These are phyloP conservation scores for Candida multigemmis DNA, from an alignment of 805 yeast genomes.

Conservation along the genomic window DNA sequence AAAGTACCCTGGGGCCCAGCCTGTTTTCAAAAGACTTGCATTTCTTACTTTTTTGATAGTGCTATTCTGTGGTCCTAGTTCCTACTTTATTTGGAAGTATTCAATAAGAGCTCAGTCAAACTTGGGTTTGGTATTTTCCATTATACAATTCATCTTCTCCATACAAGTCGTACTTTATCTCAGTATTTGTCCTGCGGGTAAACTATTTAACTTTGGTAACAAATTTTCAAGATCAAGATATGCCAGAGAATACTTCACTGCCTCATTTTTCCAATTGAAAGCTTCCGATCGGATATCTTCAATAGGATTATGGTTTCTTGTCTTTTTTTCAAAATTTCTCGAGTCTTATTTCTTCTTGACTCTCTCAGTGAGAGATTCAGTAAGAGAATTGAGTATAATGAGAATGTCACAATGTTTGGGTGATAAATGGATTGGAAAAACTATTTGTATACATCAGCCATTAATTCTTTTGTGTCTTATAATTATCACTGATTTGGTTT, in stretches of 20 bases:
- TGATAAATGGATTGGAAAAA: slow-evolving; percentile 44
- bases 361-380: slow-evolving; percentile 62
- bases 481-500: slow-evolving; percentile 50
- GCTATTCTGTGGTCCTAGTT: slow-evolving; percentile 42
- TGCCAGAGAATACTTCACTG: slow-evolving; percentile 52
- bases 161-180: slow-evolving; percentile 45
- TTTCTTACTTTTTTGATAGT: slow-evolving; percentile 33
- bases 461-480: slow-evolving; percentile 44
- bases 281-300: slow-evolving; percentile 56
- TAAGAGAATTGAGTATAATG: slow-evolving; percentile 57
- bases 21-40: slow-evolving; percentile 39
- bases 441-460: slow-evolving; percentile 51
- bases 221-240: slow-evolving; percentile 34
- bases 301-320: slow-evolving; percentile 58
- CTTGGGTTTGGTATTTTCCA: slow-evolving; percentile 36
- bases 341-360: slow-evolving; percentile 78
- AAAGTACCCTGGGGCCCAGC: slow-evolving; percentile 63
- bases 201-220: slow-evolving; percentile 25
- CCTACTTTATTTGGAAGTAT: slow-evolving; percentile 36
- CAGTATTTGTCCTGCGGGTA: slow-evolving; percentile 54
- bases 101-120: slow-evolving; percentile 22
- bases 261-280: slow-evolving; percentile 42
- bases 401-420: slow-evolving; percentile 50
- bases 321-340: slow-evolving; percentile 57
- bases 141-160: slow-evolving; percentile 49